Percentiles rank a stretch among this genome's conserved stretches.
These are phyloP conservation scores for Zygotorulaspora sp. DNA, from an alignment of 805 yeast genomes.

Conservation along the genomic window DNA sequence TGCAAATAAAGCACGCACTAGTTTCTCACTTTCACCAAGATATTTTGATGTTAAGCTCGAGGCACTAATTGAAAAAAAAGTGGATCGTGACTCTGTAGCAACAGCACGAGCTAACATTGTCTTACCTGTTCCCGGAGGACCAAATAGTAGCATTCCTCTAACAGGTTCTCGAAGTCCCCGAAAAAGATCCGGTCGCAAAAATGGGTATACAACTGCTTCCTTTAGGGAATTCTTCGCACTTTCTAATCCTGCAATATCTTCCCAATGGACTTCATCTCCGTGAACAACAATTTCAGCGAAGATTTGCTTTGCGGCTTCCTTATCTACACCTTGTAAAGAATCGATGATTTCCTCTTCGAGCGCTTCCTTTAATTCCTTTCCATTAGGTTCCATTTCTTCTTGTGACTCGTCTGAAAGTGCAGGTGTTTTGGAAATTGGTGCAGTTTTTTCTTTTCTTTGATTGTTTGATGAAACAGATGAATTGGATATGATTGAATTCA, in stretches of 20 bases:
- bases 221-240: slow-evolving; percentile 83
- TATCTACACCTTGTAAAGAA: slow-evolving; percentile 64
- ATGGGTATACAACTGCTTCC: slow-evolving; percentile 95
- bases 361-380: slow-evolving; percentile 14
- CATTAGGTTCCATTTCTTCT: slow-evolving; percentile 5
- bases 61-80: slow-evolving; percentile 87
- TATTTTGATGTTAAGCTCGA: slow-evolving; percentile 83
- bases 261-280: slow-evolving; percentile 93
- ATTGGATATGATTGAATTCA: slow-evolving; percentile 6
- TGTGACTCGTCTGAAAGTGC: slow-evolving; percentile 2
- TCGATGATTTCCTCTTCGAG: slow-evolving; percentile 33
- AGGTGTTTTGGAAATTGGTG: not conserved
- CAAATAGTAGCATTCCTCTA: slow-evolving; percentile 91
- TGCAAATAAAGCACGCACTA: slow-evolving; percentile 82
- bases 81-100: slow-evolving; percentile 89
- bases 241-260: slow-evolving; percentile 88
- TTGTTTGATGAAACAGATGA: slow-evolving; percentile 8
- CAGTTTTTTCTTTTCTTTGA: not conserved
- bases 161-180: slow-evolving; percentile 91
- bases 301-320: slow-evolving; percentile 72
- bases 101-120: slow-evolving; percentile 97
- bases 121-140: slow-evolving; percentile 99
- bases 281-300: slow-evolving; percentile 81
- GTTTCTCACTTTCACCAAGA: slow-evolving; percentile 89
- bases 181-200: slow-evolving; percentile 87